Evolutionary conservation across 2,329 filamentous ascomycete species (phyloP).

Genomic region (Paramyrothecium roridum): DNA sequence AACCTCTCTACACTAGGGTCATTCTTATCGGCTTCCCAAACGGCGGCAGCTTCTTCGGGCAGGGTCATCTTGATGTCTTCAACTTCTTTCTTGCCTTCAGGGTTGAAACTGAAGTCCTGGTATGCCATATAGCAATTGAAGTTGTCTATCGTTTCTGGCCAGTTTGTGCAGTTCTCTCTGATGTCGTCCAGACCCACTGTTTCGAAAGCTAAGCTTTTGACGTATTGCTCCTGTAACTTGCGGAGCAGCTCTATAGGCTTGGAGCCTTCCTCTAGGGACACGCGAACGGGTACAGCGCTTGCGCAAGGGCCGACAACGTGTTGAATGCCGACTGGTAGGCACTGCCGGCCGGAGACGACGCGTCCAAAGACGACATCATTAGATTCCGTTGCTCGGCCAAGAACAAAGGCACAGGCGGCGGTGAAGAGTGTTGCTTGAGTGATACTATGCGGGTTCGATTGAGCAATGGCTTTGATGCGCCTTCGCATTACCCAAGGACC

Average conservation of each 20-base stretch:
- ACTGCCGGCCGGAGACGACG: slow-evolving; percentile 8
- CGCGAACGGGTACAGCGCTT: slow-evolving; percentile 7
- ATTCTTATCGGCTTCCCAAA: background rate
- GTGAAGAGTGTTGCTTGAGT: slow-evolving; percentile 10
- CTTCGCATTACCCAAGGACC: background rate
- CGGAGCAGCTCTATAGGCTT: background rate
- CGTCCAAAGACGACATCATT: slow-evolving; percentile 8
- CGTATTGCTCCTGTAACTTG: slow-evolving; percentile 6
- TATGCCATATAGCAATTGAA: slow-evolving; percentile 1
- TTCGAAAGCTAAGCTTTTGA: slow-evolving; percentile 5
- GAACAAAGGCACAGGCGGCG: slow-evolving; percentile 5
- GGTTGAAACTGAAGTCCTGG: slow-evolving; percentile 2
- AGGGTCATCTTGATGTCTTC: background rate
- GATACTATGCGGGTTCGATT: background rate
- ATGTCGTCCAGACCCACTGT: slow-evolving; percentile 8
- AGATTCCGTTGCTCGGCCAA: background rate
- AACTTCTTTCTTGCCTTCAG: background rate
- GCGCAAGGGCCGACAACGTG: slow-evolving; percentile 8
- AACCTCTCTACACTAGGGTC: background rate
- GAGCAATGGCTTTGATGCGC: slow-evolving; percentile 1
- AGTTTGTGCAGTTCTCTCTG: slow-evolving; percentile 8
- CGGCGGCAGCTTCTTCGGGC: background rate
- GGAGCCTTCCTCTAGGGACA: background rate
- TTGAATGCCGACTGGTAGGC: slow-evolving; percentile 4
- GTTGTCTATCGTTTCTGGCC: slow-evolving; percentile 1